Evolutionary conservation across 1,284 basidiomycete species (phyloP).

Genomic region (Butyriboletus appendiculatus): DNA sequence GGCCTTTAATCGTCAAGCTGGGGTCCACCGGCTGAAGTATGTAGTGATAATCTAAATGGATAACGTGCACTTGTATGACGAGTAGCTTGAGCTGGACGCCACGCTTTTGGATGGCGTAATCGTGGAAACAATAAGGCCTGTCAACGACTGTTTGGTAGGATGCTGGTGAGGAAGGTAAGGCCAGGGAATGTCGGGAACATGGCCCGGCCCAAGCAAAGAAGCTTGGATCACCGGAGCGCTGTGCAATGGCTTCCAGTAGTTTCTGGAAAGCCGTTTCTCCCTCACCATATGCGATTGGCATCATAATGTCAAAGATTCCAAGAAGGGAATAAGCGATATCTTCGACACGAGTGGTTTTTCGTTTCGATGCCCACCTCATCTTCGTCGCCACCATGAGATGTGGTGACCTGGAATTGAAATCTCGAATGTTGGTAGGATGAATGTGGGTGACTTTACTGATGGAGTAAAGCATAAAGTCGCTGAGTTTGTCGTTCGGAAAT

Average conservation of each 20-base stretch:
- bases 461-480: neutral
- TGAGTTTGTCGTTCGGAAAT: neutral
- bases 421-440: neutral
- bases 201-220: slow-evolving; percentile 1
- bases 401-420: neutral
- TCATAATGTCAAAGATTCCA: slow-evolving; percentile 1
- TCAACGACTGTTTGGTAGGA: neutral
- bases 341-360: slow-evolving; percentile 1
- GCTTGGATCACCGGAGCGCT: slow-evolving; percentile 1
- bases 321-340: slow-evolving; percentile 3
- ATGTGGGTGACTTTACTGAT: neutral
- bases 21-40: neutral
- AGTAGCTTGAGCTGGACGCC: slow-evolving; percentile 1
- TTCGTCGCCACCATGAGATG: neutral
- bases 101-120: slow-evolving; percentile 1
- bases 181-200: neutral
- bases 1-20: neutral
- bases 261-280: slow-evolving; percentile 2
- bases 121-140: neutral
- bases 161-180: slow-evolving; percentile 1
- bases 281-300: neutral
- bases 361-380: slow-evolving; percentile 6
- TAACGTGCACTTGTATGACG: neutral
- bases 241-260: slow-evolving; percentile 3
- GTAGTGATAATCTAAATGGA: neutral